A percentile compares a stretch with the other conserved stretches of the same genome.
Evolutionary conservation across 352 stramenopile species (phyloP).

Genomic region (Phytophthora brassicae): DNA sequence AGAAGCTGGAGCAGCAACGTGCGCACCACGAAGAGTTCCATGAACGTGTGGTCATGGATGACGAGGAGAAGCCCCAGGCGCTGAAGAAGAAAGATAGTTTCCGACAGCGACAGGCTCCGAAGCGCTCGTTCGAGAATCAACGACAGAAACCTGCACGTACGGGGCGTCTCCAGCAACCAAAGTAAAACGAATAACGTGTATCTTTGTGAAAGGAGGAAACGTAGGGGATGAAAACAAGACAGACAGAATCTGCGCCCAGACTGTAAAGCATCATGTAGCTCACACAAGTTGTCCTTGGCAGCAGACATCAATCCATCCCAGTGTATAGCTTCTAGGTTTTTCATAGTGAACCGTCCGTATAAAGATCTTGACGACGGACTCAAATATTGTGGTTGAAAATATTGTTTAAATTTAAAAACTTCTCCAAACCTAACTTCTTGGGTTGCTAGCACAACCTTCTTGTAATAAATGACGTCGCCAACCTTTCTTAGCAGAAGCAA

Average conservation of each 20-base stretch:
- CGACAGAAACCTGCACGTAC: constrained; percentile 11
- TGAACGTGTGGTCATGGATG: constrained; percentile 49
- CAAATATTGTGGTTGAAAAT: not conserved
- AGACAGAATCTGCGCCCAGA: not conserved
- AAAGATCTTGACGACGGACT: too few relatives aligned
- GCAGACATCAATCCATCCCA: too few relatives aligned
- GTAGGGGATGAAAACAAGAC: not conserved
- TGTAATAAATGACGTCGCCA: constrained; percentile 74
- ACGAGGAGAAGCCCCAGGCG: constrained; percentile 47
- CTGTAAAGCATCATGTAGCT: too few relatives aligned
- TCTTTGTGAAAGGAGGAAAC: not conserved
- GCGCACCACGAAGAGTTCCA: constrained; percentile 67
- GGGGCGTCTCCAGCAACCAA: constrained; percentile 10
- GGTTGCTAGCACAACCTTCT: constrained; percentile 76
- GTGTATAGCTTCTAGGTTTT: too few relatives aligned
- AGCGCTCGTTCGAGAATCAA: constrained; percentile 19
- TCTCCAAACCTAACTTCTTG: constrained; percentile 44
- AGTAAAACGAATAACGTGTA: not conserved
- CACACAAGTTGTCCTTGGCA: too few relatives aligned
- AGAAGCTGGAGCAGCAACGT: constrained; percentile 60
- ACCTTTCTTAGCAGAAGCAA: constrained; percentile 58
- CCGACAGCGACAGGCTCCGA: constrained; percentile 43
- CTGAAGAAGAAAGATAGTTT: constrained; percentile 55
- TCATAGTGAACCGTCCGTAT: too few relatives aligned
- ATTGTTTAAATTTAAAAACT: constrained; percentile 5